Base-by-base conservation (phyloP, 1,284 basidiomycete species). In the Cryptococcus deneoformans region DNA sequence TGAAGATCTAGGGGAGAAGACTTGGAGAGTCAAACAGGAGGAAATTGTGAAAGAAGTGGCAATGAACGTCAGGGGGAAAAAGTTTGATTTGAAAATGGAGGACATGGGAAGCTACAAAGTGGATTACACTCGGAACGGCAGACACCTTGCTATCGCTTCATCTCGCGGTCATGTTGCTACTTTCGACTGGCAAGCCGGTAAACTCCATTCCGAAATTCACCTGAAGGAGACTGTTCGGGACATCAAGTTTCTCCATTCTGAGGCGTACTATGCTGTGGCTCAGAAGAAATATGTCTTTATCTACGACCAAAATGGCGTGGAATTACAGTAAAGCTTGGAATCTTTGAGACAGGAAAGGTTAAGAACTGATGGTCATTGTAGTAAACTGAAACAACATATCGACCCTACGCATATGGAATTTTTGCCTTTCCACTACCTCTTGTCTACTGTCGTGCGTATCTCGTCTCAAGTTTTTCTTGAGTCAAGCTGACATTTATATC, bases 271-370 rank as follows among this genome's bases (percentile, higher is more conserved):
- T 71, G 96, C 95, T 2, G 93, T 96, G 11, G 95, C 95, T 0
- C 95, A 99, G 77, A 92, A 92, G 77, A 92, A 94, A 82, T 92
- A 96, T 72, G 89, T 89, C 16, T 99, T 90, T 79, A 93, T 99
- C 58, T 98, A 99, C 71, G 96, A 99, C 78, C 84, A 87, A 48
- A 86, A 92, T 64, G 95, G 96, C 14, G 88, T 96, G 29, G 96
- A 99, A 77, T 79, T 99, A 34, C 95, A 99, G 75, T 77, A 54
- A 63, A 72, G 70, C 12, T 2, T 65, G 5, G 1, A 6, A 34
- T n/a, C 47, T 16, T 6, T 20, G 16, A 16, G 12, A 8, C 8
- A 35, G 9, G 14, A 34, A 44, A 44, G 43, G 29, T 40, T 39
- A 49, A 20, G 20, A 20, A 20, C 44, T 40, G n/a, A 53, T 34